phyloP scores from a whole-genome alignment of 805 yeast species.

The Schizosaccharomyces cryophilus region DNA sequence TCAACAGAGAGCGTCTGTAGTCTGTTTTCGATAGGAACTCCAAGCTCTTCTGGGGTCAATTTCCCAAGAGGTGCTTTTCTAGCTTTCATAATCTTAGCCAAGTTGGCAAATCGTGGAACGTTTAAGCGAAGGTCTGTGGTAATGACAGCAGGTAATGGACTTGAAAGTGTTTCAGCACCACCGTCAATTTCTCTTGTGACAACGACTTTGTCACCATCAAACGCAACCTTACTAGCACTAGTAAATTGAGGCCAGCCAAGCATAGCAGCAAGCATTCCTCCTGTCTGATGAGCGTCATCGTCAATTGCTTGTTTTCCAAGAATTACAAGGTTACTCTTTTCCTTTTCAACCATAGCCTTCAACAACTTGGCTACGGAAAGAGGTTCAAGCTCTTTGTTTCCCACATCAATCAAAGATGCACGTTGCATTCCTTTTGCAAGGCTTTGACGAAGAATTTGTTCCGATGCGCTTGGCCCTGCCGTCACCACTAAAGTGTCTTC shows the following conservation, averaged over 20 bases:
- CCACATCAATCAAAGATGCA: slow-evolving; percentile 54
- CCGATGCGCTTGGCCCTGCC: slow-evolving; percentile 67
- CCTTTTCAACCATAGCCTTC: slow-evolving; percentile 41
- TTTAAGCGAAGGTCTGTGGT: slow-evolving; percentile 87
- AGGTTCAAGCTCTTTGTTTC: slow-evolving; percentile 44
- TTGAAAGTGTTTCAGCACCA: slow-evolving; percentile 61
- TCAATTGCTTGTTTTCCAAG: slow-evolving; percentile 95
- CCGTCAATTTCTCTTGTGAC: slow-evolving; percentile 91
- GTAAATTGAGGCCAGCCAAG: slow-evolving; percentile 94
- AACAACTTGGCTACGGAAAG: slow-evolving; percentile 70
- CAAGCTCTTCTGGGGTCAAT: slow-evolving; percentile 38
- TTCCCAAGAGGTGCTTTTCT: slow-evolving; percentile 78
- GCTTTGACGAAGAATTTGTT: slow-evolving; percentile 69
- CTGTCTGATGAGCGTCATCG: slow-evolving; percentile 84
- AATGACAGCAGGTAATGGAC: slow-evolving; percentile 59
- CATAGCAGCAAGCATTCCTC: slow-evolving; percentile 85
- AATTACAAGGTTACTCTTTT: slow-evolving; percentile 52
- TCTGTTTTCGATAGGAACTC: slow-evolving; percentile 38
- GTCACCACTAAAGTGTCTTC: slow-evolving; percentile 77
- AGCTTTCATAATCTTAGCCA: slow-evolving; percentile 95
- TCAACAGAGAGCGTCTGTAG: slow-evolving; percentile 27
- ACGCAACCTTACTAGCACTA: slow-evolving; percentile 63
- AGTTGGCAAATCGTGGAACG: slow-evolving; percentile 83
- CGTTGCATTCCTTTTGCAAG: slow-evolving; percentile 87
- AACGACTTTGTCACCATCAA: slow-evolving; percentile 27